These are phyloP conservation scores for Bipolaris oryzae DNA, from an alignment of 2,329 filamentous ascomycete species.

Conservation along the genomic window DNA sequence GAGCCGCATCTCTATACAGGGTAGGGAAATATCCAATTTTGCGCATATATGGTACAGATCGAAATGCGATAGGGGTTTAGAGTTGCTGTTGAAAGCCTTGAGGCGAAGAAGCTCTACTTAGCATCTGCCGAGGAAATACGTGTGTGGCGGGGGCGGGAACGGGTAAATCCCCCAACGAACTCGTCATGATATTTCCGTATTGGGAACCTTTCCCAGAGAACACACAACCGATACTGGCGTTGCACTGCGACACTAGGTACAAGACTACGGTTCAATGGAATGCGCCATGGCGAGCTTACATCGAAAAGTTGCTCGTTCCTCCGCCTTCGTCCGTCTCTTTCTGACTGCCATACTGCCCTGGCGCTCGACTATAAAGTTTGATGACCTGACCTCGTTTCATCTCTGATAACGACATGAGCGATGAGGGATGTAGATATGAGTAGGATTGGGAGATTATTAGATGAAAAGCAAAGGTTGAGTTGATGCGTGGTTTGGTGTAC, in stretches of 20 bases:
- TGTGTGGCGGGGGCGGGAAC: conserved; percentile 3
- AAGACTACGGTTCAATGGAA: background rate
- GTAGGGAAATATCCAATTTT: background rate
- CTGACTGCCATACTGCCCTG: too few relatives aligned
- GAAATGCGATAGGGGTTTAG: background rate
- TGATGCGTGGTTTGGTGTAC: background rate
- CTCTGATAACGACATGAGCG: too few relatives aligned
- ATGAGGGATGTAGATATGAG: too few relatives aligned
- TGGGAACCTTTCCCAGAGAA: background rate
- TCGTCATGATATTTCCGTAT: background rate
- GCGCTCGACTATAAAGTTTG: background rate
- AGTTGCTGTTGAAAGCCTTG: background rate
- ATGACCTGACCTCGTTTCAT: too few relatives aligned
- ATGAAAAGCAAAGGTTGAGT: background rate
- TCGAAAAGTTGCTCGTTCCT: background rate
- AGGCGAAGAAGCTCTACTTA: background rate
- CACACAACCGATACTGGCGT: background rate
- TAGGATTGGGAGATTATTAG: too few relatives aligned
- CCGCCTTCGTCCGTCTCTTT: background rate
- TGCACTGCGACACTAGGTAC: background rate
- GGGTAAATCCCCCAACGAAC: conserved; percentile 2
- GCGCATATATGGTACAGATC: background rate
- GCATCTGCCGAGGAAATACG: background rate
- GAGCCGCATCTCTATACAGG: background rate
- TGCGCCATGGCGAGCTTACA: background rate